Evolutionary conservation across 2,329 filamentous ascomycete species (phyloP).

Genomic region (Colletotrichum melonis): DNA sequence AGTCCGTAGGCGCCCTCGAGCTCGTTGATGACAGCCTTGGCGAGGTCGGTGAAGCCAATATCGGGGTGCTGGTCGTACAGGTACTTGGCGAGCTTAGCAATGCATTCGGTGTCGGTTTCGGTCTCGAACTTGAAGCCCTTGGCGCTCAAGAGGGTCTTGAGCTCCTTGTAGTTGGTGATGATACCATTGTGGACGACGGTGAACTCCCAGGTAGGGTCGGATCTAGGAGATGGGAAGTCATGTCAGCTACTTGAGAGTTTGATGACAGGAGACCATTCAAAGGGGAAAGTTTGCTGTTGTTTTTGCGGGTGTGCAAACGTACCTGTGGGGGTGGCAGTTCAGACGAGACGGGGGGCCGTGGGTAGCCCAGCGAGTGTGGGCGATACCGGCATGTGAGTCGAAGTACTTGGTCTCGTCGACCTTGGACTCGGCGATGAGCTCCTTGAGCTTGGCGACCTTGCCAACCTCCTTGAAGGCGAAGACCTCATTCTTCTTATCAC

Average conservation of each 20-base stretch:
- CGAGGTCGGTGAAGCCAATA: slow-evolving; percentile 95
- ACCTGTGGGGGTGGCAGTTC: slow-evolving; percentile 99
- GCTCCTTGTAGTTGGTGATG: slow-evolving; percentile 99
- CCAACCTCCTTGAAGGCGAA: slow-evolving; percentile 98
- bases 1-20: slow-evolving; percentile 98
- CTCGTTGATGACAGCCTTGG: slow-evolving; percentile 98
- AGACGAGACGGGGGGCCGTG: slow-evolving; percentile 92
- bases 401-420: slow-evolving; percentile 92
- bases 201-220: slow-evolving; percentile 96
- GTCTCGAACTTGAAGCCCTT: slow-evolving; percentile 99
- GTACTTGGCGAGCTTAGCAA: slow-evolving; percentile 99
- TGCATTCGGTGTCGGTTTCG: slow-evolving; percentile 98
- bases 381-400: slow-evolving; percentile 97
- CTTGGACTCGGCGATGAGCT: slow-evolving; percentile 86
- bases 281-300: slow-evolving; percentile 16
- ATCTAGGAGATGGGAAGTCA: slow-evolving; percentile 64
- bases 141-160: slow-evolving; percentile 89
- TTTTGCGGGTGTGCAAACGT: slow-evolving; percentile 49
- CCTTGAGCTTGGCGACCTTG: slow-evolving; percentile 96
- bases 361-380: slow-evolving; percentile 98
- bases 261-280: not conserved
- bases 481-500: slow-evolving; percentile 99
- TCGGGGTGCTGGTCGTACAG: slow-evolving; percentile 94
- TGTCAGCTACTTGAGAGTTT: slow-evolving; percentile 33
- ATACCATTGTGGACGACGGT: slow-evolving; percentile 99